Evolutionary conservation across 2,329 filamentous ascomycete species (phyloP).

Genomic region (Colletotrichum viniferum): DNA sequence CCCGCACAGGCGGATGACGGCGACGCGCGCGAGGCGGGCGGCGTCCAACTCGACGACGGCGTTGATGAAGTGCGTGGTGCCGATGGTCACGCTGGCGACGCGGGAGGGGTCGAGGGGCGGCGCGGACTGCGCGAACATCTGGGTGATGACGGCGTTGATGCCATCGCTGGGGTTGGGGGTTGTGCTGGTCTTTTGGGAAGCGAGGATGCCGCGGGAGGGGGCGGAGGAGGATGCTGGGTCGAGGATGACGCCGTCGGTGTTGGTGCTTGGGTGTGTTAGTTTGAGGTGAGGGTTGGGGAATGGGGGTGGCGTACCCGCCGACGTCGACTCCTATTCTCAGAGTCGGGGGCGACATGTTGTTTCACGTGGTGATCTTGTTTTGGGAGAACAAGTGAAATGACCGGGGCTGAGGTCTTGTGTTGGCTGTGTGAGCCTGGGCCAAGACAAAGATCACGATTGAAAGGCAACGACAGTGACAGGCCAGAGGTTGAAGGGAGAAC

Average conservation of each 20-base stretch:
- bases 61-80: conserved; percentile 63
- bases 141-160: conserved; percentile 45
- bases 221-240: conserved; percentile 41
- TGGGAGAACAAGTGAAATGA: neutral
- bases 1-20: conserved; percentile 57
- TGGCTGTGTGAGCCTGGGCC: neutral
- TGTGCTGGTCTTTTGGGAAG: conserved; percentile 51
- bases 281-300: neutral
- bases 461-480: neutral
- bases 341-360: neutral
- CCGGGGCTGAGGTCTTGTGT: neutral
- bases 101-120: conserved; percentile 32
- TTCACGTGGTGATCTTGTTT: accelerated
- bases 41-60: conserved; percentile 59
- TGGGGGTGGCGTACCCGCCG: neutral
- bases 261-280: neutral
- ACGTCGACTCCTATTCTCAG: neutral
- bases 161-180: conserved; percentile 49
- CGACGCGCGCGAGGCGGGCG: conserved; percentile 50
- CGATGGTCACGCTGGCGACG: conserved; percentile 56
- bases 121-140: conserved; percentile 41
- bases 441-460: neutral
- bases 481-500: neutral
- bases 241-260: conserved; percentile 40
- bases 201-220: conserved; percentile 46